Evolutionary conservation across 2,329 filamentous ascomycete genomes (phyloP), one percentile per base, ranked within the genome.

Genomic region (Epichloe elymi): DNA sequence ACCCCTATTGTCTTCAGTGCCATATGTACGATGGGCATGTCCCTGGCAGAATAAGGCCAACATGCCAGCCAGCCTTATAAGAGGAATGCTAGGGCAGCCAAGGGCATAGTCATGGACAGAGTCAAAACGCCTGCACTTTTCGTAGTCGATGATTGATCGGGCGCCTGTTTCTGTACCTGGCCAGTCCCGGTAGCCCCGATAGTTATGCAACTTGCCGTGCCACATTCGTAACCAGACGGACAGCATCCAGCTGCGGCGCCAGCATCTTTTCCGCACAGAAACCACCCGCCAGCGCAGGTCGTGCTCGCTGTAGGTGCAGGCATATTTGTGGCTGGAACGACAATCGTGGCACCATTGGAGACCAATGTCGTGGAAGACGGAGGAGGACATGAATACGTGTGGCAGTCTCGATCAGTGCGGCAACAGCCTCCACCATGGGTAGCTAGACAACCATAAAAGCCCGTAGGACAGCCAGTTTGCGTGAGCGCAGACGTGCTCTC

Each of bases 401-500:
- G 79, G 68, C 91, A 97, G 68, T 95, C 79, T 19, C 90, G 80
- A 2, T 88, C 90, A 0, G 88, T 89, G 52, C 86, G 85, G 69
- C 91, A 97, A 70, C 91, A 97, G 2, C 78, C 78, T 19, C 88
- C 88, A 14, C 86, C 88, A 53, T 90, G 88, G 53, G 82, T 82
- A 2, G 91, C 91, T 2, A 83, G 79, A 67, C 91, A 97, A 48
- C 88, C 84, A 66, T 97, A 97, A 72, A 90, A 97, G 2, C 90
- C 90, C 0, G 84, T 90, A 0, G 91, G 91, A 59, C 91, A 97
- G 59, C 67, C 67, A 5, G 61, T 61, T 51, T 69, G 67, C 11
- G 66, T 67, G 12, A 71, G 65, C 55, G 43, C 62, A 17, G 47
- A 6, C 26, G 68, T 67, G 15, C 65, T 67, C 8, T 63, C 59